These are phyloP conservation scores for Panaeolus papilionaceus DNA, from an alignment of 768 basidiomycete species.

Conservation along the genomic window DNA sequence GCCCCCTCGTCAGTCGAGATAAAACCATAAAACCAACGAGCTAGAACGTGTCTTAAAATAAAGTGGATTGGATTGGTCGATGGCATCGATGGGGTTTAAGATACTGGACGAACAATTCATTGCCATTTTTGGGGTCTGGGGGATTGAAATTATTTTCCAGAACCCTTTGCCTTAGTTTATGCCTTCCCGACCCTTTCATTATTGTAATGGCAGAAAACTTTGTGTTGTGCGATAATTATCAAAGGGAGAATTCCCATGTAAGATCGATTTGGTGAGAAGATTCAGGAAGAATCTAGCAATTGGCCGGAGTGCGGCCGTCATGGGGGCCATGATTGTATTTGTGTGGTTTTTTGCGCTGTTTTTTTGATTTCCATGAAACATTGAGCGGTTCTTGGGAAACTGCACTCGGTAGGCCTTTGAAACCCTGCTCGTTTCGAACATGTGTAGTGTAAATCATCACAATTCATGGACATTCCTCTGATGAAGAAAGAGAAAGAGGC, in stretches of 20 bases:
- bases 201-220: background rate
- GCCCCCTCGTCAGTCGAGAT: slow-evolving; percentile 26
- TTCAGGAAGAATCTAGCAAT: background rate
- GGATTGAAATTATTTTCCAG: background rate
- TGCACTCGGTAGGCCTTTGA: background rate
- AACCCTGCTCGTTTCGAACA: background rate
- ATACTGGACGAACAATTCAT: slow-evolving; percentile 1
- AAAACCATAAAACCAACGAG: slow-evolving; percentile 25
- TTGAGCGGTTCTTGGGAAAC: background rate
- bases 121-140: background rate
- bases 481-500: background rate
- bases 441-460: background rate
- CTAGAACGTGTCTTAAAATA: slow-evolving; percentile 21
- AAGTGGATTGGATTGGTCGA: slow-evolving; percentile 23
- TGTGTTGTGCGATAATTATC: slow-evolving; percentile 19
- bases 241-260: slow-evolving; percentile 15
- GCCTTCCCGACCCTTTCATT: slow-evolving; percentile 3
- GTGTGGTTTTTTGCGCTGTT: background rate
- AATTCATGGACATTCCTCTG: background rate
- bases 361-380: slow-evolving; percentile 9
- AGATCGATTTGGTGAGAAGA: slow-evolving; percentile 15
- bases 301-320: slow-evolving; percentile 14
- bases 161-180: slow-evolving; percentile 6
- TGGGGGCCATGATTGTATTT: slow-evolving; percentile 3
- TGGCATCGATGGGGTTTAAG: slow-evolving; percentile 23